These are phyloP conservation scores for Sutorius eximius DNA, from an alignment of 1,284 basidiomycete genomes.

Conservation along the genomic window DNA sequence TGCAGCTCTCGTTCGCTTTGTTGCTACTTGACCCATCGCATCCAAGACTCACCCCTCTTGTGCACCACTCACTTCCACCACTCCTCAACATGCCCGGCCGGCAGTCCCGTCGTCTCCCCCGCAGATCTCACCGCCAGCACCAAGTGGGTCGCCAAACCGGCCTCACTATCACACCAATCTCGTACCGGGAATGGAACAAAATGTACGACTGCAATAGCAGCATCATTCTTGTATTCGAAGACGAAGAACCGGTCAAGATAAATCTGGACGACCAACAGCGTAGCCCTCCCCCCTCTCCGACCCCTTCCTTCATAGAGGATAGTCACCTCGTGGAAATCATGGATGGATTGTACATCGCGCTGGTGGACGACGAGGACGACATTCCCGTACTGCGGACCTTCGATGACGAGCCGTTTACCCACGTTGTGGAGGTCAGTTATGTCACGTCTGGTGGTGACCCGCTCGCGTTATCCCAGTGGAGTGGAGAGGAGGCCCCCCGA, in stretches of 20 bases:
- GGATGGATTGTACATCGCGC: constrained; percentile 19
- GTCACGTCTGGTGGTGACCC: background rate
- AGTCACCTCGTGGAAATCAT: constrained; percentile 13
- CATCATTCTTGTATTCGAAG: constrained; percentile 5
- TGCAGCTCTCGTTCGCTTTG: background rate
- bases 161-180: constrained; percentile 12
- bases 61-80: background rate
- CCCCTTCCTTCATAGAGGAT: background rate
- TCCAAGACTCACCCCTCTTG: background rate
- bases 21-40: background rate
- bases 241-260: background rate
- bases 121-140: background rate
- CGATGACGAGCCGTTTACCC: constrained; percentile 18
- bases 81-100: background rate
- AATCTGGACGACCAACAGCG: background rate
- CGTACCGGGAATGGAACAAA: constrained; percentile 8
- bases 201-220: background rate
- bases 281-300: background rate
- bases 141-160: constrained; percentile 6
- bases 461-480: background rate
- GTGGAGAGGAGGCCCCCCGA: constrained; percentile 6
- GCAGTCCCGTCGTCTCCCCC: background rate
- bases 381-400: constrained; percentile 5
- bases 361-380: constrained; percentile 10
- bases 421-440: constrained; percentile 18